These are phyloP conservation scores for Fusarium pilosicola DNA, from an alignment of 2,329 filamentous ascomycete genomes.

Conservation along the genomic window DNA sequence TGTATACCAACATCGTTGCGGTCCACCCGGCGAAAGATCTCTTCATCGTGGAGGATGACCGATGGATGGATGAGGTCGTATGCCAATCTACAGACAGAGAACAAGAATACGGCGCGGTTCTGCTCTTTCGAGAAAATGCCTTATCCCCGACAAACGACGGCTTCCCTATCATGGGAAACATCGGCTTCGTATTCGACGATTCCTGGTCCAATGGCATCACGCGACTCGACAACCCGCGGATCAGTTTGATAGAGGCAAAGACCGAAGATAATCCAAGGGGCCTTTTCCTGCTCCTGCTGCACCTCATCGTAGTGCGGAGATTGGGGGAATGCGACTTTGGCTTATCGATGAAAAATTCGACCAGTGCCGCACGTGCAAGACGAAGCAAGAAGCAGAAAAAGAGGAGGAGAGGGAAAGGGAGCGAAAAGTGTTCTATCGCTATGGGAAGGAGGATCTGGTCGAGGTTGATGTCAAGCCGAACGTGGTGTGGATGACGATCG, in stretches of 20 bases:
- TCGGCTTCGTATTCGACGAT: neutral
- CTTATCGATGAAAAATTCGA: neutral
- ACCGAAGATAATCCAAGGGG: neutral
- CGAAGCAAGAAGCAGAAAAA: neutral
- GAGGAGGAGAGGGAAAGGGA: neutral
- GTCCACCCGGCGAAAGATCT: neutral
- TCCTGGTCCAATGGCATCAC: neutral
- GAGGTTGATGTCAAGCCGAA: neutral
- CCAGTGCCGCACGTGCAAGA: neutral
- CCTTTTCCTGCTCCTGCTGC: neutral
- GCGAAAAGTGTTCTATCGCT: neutral
- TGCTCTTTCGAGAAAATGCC: neutral
- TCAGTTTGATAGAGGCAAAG: neutral
- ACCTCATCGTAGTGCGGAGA: neutral
- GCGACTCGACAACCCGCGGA: neutral
- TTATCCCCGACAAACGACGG: neutral
- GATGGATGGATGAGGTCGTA: neutral
- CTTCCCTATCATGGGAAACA: neutral
- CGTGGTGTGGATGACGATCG: neutral
- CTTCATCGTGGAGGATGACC: neutral
- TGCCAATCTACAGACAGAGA: too few species aligned
- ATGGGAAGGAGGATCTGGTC: neutral
- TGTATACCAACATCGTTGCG: neutral
- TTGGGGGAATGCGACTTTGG: neutral
- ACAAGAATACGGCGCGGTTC: neutral